Conservation (phyloP, 1,284 basidiomycete genomes). For the Volvariella volvacea region DNA sequence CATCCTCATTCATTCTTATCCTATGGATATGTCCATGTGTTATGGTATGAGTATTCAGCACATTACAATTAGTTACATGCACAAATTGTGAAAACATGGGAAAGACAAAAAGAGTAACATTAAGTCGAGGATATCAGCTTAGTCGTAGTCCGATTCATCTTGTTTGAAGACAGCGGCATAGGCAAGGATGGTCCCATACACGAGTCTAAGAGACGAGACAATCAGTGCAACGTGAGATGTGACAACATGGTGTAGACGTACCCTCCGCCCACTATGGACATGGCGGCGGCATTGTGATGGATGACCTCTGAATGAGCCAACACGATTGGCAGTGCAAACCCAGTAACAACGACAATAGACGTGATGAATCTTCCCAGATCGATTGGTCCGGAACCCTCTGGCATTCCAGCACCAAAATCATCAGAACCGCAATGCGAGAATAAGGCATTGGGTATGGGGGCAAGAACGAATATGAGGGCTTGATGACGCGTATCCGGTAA, state of each 20-base stretch:
- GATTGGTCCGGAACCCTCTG: constrained; percentile 55
- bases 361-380: constrained; percentile 93
- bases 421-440: constrained; percentile 80
- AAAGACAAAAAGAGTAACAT: too few relatives aligned
- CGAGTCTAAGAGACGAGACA: constrained; percentile 48
- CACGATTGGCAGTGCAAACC: constrained; percentile 89
- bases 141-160: constrained; percentile 71
- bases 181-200: constrained; percentile 90
- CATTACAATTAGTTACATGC: constrained; percentile 15
- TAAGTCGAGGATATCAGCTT: constrained; percentile 9
- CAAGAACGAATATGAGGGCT: constrained; percentile 94
- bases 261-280: constrained; percentile 94
- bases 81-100: too few relatives aligned
- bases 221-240: constrained; percentile 11
- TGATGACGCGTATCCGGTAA: constrained; percentile 5
- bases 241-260: constrained; percentile 27
- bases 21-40: too few relatives aligned
- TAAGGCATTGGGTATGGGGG: constrained; percentile 91
- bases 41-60: too few relatives aligned
- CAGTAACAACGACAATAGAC: constrained; percentile 83
- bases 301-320: constrained; percentile 92
- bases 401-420: constrained; percentile 71
- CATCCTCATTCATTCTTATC: too few relatives aligned
- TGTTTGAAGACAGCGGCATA: constrained; percentile 82
- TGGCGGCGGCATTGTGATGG: constrained; percentile 76